These are phyloP conservation scores for Xylaria longipes DNA, from an alignment of 495 filamentous ascomycete genomes.

Conservation along the genomic window DNA sequence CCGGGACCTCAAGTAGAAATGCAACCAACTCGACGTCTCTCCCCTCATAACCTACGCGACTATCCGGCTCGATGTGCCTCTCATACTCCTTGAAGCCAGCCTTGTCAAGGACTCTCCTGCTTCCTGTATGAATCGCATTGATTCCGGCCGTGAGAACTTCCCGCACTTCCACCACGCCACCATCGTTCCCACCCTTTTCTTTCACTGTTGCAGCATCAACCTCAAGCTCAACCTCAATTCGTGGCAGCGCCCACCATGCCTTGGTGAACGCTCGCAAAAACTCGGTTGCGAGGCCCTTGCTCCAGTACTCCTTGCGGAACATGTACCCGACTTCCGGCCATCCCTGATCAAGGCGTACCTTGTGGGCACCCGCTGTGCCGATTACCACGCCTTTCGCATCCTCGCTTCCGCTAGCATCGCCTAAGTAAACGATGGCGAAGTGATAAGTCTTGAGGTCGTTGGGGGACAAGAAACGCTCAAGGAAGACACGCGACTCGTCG, in stretches of 20 bases:
- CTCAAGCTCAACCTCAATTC: conserved; percentile 40
- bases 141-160: conserved; percentile 43
- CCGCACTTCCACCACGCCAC: conserved; percentile 20
- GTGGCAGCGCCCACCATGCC: conserved; percentile 43
- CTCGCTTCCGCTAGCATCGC: conserved; percentile 35
- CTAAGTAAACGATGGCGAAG: conserved; percentile 33
- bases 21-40: conserved; percentile 19
- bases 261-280: conserved; percentile 41
- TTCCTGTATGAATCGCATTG: conserved; percentile 34
- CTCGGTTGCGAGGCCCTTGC: conserved; percentile 46
- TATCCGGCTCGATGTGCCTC: conserved; percentile 37
- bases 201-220: conserved; percentile 34
- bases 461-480: conserved; percentile 42
- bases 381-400: conserved; percentile 26
- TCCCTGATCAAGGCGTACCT: conserved; percentile 5
- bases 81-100: conserved; percentile 43
- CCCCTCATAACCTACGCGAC: conserved; percentile 1
- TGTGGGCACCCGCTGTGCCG: conserved; percentile 34
- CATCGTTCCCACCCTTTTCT: conserved; percentile 21
- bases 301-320: conserved; percentile 47
- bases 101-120: conserved; percentile 45
- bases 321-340: conserved; percentile 49
- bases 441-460: conserved; percentile 43
- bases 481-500: conserved; percentile 46
- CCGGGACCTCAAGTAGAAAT: conserved; percentile 26